Percentiles rank a stretch among this genome's conserved stretches.
These are phyloP conservation scores for Naganishia sp. DNA, from an alignment of 1,284 basidiomycete genomes.

Conservation along the genomic window DNA sequence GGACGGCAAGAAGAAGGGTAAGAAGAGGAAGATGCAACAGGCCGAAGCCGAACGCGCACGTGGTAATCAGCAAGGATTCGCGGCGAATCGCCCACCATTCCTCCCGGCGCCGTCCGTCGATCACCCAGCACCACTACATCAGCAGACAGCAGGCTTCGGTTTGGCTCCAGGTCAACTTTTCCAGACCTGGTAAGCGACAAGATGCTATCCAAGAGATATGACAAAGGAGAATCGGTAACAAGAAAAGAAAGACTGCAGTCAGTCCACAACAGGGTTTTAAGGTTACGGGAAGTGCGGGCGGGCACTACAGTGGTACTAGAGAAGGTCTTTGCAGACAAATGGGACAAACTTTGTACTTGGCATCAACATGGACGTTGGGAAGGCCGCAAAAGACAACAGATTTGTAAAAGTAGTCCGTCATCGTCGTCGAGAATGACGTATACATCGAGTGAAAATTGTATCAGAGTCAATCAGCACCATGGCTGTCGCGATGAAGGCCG, in stretches of 20 bases:
- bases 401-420: too few species aligned
- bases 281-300: too few species aligned
- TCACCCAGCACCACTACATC: conserved; percentile 45
- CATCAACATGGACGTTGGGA: too few species aligned
- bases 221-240: not conserved
- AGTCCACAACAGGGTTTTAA: not conserved
- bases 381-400: too few species aligned
- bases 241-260: not conserved
- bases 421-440: too few species aligned
- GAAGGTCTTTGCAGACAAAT: not conserved
- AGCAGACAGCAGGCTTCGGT: conserved; percentile 47
- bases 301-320: not conserved
- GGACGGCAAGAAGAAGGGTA: conserved; percentile 34
- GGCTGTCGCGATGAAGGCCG: too few species aligned
- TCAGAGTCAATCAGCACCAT: too few species aligned
- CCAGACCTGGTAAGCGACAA: conserved; percentile 27
- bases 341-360: not conserved
- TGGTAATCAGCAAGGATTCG: conserved; percentile 1
- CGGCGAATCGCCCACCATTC: not conserved
- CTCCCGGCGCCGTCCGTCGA: conserved; percentile 24
- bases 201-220: not conserved
- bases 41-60: conserved; percentile 3
- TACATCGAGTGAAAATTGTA: too few species aligned
- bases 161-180: conserved; percentile 30
- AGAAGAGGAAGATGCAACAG: conserved; percentile 40